Percentiles rank a stretch among this genome's conserved stretches.
These are phyloP conservation scores for Debaryomyces udenii DNA, from an alignment of 1,139 yeast genomes.

Conservation along the genomic window DNA sequence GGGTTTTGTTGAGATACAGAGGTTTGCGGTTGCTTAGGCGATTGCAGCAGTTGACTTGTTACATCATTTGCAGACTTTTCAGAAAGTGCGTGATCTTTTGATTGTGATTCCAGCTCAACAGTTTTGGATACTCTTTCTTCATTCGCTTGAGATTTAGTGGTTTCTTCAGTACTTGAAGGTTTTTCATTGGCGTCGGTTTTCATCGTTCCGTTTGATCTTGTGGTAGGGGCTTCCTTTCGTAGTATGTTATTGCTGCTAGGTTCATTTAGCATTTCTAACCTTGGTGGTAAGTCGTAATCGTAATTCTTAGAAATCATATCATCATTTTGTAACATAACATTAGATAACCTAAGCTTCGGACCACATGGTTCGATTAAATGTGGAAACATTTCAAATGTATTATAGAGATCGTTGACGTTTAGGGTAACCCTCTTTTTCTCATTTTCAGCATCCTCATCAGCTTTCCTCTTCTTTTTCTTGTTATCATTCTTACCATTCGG, in stretches of 20 bases:
- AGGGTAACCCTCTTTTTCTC: conserved; percentile 42
- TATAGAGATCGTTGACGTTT: conserved; percentile 66
- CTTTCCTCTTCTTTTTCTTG: conserved; percentile 21
- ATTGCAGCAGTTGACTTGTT: neutral
- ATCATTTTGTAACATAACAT: conserved; percentile 61
- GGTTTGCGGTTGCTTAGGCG: neutral
- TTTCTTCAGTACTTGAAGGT: neutral
- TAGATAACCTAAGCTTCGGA: conserved; percentile 53
- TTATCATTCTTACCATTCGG: conserved; percentile 12
- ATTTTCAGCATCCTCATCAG: conserved; percentile 24
- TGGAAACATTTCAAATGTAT: conserved; percentile 66
- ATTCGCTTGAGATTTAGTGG: conserved; percentile 9
- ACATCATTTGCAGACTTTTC: neutral
- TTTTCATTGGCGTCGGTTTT: conserved; percentile 5
- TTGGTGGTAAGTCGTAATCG: conserved; percentile 49
- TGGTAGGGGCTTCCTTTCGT: conserved; percentile 10
- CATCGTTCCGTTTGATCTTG: conserved; percentile 5
- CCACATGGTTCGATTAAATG: conserved; percentile 71
- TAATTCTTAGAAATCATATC: conserved; percentile 40
- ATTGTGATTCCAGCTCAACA: conserved; percentile 2
- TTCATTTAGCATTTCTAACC: conserved; percentile 21
- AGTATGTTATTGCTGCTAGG: conserved; percentile 15
- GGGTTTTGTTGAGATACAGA: conserved; percentile 13
- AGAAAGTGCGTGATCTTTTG: conserved; percentile 1
- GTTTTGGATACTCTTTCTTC: conserved; percentile 3